These are phyloP conservation scores for Termitomyces sp. DNA, from an alignment of 768 basidiomycete genomes.

Conservation along the genomic window DNA sequence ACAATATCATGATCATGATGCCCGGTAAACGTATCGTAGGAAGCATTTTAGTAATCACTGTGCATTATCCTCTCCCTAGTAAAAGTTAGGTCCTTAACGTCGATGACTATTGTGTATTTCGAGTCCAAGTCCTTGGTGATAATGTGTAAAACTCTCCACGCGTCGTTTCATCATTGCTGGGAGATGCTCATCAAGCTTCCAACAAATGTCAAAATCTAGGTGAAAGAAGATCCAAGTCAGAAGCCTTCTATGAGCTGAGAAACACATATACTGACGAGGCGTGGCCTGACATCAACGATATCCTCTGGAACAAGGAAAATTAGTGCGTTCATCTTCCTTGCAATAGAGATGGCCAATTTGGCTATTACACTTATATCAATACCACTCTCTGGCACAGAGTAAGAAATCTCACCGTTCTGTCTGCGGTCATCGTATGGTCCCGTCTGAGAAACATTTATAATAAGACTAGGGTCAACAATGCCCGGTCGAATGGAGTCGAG, in stretches of 20 bases:
- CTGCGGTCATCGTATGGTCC: slow-evolving; percentile 84
- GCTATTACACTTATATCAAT: slow-evolving; percentile 41
- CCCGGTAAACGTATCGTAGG: neutral
- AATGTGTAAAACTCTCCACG: neutral
- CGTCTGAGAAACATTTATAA: slow-evolving; percentile 52
- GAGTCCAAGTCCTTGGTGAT: neutral
- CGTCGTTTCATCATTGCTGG: slow-evolving; percentile 2
- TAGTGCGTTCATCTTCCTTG: slow-evolving; percentile 94
- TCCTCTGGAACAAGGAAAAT: slow-evolving; percentile 98
- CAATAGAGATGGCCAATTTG: slow-evolving; percentile 96
- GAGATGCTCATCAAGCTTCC: slow-evolving; percentile 82
- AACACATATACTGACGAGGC: slow-evolving; percentile 55
- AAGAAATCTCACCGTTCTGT: slow-evolving; percentile 73
- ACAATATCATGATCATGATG: neutral
- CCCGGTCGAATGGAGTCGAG: slow-evolving; percentile 90
- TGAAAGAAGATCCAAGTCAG: neutral
- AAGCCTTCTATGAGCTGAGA: neutral
- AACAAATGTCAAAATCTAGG: slow-evolving; percentile 90
- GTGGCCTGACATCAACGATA: slow-evolving; percentile 90
- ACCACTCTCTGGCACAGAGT: neutral
- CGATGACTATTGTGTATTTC: neutral
- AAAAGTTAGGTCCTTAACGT: neutral
- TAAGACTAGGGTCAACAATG: slow-evolving; percentile 86
- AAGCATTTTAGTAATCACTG: neutral
- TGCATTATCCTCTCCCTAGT: neutral